Conservation (phyloP, 768 basidiomycete genomes). For the Calocera cornea region DNA sequence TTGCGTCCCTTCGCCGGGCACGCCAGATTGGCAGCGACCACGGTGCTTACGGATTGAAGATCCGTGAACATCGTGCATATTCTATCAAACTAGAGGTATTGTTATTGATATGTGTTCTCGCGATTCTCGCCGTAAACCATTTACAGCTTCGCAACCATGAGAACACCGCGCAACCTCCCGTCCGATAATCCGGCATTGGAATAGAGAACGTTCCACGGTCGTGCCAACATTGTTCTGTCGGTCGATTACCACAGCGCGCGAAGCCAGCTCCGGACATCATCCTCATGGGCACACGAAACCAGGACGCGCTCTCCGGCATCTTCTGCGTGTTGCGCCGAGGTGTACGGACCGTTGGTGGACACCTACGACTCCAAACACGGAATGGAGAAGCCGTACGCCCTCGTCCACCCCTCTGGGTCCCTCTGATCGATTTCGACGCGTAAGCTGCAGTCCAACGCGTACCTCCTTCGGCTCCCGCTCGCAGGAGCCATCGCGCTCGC, state of each 20-base stretch:
- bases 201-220: too few relatives aligned
- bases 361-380: slow-evolving; percentile 8
- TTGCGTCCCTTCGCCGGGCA: neutral
- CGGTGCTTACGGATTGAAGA: neutral
- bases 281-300: too few relatives aligned
- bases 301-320: neutral
- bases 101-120: neutral
- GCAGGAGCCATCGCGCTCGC: slow-evolving; percentile 8
- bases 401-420: slow-evolving; percentile 12
- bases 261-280: too few relatives aligned
- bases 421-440: slow-evolving; percentile 11
- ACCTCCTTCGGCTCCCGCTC: slow-evolving; percentile 9
- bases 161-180: too few relatives aligned
- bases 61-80: neutral
- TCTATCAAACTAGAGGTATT: neutral
- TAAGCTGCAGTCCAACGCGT: slow-evolving; percentile 10
- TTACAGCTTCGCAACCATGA: too few relatives aligned
- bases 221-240: too few relatives aligned
- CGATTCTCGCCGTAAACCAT: neutral
- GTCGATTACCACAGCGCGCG: too few relatives aligned
- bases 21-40: neutral
- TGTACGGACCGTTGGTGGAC: neutral
- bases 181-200: too few relatives aligned
- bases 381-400: slow-evolving; percentile 11
- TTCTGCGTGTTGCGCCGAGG: neutral